Evolutionary conservation across 129 eudicot genomes (phyloP), one percentile per base, ranked within the genome.

Genomic region (Pseudognaphalium luteoalbum): DNA sequence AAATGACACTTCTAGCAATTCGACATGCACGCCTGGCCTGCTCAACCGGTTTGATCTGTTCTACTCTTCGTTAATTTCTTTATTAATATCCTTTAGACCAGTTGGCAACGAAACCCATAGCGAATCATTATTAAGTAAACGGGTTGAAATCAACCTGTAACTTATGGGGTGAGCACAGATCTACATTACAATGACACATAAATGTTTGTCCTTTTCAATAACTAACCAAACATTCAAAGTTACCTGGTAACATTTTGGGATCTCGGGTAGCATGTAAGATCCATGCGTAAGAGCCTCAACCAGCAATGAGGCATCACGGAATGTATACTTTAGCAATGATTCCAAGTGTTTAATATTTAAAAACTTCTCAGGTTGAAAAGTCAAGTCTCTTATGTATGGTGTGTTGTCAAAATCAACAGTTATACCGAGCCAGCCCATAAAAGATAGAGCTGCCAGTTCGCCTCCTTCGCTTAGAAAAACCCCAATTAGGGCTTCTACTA

Each of bases 271-370:
- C 96, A 87, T 89, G 78, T 80, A 95, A 3, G 99, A 95, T 4
- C 99, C 99, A 72, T 95, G 99, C 6, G 97, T 89, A n/a, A 91
- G 77, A 2, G 99, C 97, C 72, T 95, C 99, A 21, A 95, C 89
- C 10, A 95, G 84, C 65, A 91, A 83, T 58, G 97, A 84, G 59
- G 85, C 78, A 62, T 95, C 99, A 17, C 17, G 50, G 70, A 95
- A 91, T 1, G 77, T 6, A 68, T 95, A 95, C 0, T 83, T 82
- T 5, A 95, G 60, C 25, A 91, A 22, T 1, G 84, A 71, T 76
- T 95, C 87, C 19, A 95, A 59, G 22, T 57, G 76, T 37, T 15
- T 52, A 3, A 91, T 19, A 61, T 89, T 85, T 29, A 95, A 22
- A 47, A 57, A 81, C 17, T 16, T 50, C 56, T 82, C 85, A 1